Evolutionary conservation across 129 eudicot genomes (phyloP), one percentile per base, ranked within the genome.

Genomic region (Flaveria ramosissima): DNA sequence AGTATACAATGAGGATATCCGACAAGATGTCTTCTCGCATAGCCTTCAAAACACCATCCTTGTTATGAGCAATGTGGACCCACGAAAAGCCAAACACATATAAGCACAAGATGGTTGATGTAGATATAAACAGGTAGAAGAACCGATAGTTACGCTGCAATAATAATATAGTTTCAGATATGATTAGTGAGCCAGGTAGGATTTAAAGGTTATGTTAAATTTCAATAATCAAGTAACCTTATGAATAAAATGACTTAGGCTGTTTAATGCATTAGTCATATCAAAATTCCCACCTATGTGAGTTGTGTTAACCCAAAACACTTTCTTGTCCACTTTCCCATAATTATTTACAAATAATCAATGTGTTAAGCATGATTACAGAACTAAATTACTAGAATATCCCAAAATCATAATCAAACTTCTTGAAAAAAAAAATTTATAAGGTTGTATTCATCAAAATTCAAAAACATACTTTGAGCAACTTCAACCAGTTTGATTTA

Each of bases 121-220:
- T 95, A 52, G 86, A 83, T 84, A 92, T 92, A 62, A 95, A 95
- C 95, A 95, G 50, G 88, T 95, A 92, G 90, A 91, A 95, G 88
- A 88, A 95, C 65, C 99, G 87, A 72, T 89, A 95, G 79, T 95
- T 95, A 26, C 97, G 90, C 99, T 94, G 99, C 82, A 85, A 68
- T 24, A 16, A 77, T 23, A 60, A 62, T 7, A 62, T 62, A 27
- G 14, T 62, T 0, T 62, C 42, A 62, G n/a, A 61, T 26, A 26
- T 11, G 42, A 26, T 61, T 12, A 26, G 41, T 26, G 8, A 26
- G 42, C 12, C 32, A 21, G 15, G 12, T 24, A 24, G 0, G n/a
- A 21, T 23, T 23, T 21, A 11, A 11, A 59, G 9, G 21, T 9
- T 9, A 21, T 16, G n/a, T 53, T 17, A 53, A 30, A 30, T 53